Conservation (phyloP, 2,329 filamentous ascomycete genomes). For the Fonsecaea pugnacius region DNA sequence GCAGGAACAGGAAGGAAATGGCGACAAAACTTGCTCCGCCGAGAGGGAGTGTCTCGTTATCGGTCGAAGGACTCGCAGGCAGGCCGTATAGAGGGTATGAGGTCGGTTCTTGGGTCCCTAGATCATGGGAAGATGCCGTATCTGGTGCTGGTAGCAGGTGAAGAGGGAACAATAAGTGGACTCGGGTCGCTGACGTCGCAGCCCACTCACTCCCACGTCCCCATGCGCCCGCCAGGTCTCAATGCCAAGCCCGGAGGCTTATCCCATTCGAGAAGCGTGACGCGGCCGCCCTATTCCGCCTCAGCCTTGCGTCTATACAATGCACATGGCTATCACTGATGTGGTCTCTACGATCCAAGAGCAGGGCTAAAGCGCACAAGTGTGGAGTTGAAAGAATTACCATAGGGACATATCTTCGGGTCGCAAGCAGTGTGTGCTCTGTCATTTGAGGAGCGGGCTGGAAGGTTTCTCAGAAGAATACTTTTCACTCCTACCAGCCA, state of each 20-base stretch:
- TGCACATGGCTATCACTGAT: neutral
- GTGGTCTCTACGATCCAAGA: too few relatives aligned
- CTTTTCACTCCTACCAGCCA: neutral
- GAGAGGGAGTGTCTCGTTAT: neutral
- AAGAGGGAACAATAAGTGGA: slow-evolving; percentile 1
- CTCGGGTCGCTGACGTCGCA: slow-evolving; percentile 23
- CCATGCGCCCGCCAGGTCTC: neutral
- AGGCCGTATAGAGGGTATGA: neutral
- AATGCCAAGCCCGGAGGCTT: slow-evolving; percentile 14
- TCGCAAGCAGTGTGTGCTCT: neutral
- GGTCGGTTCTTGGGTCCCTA: neutral
- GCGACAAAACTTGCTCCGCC: neutral
- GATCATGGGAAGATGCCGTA: neutral
- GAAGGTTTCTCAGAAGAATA: neutral
- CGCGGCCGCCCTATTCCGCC: neutral
- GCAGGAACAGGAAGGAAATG: neutral
- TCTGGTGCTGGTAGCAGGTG: slow-evolving; percentile 1
- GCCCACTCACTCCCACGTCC: neutral
- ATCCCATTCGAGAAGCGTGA: neutral
- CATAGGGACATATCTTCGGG: too few relatives aligned
- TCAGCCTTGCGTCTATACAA: neutral
- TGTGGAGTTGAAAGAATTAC: too few relatives aligned
- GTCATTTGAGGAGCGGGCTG: neutral
- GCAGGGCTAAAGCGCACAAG: too few relatives aligned
- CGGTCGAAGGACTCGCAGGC: neutral